A percentile compares a stretch with the other conserved stretches of the same genome.
These are phyloP conservation scores for Kregervanrija delftensis DNA, from an alignment of 805 yeast genomes.

Conservation along the genomic window DNA sequence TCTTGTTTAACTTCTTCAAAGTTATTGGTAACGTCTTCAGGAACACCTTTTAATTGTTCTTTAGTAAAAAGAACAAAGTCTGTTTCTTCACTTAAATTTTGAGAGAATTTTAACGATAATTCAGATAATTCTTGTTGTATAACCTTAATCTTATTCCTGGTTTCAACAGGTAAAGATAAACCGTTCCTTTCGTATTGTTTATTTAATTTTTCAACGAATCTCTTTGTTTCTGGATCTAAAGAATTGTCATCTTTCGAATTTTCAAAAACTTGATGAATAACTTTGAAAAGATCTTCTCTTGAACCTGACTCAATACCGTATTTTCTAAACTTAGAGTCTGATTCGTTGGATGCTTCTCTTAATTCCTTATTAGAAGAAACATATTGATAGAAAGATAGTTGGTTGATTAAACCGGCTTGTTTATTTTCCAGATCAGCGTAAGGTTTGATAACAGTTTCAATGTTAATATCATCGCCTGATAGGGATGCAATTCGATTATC, in stretches of 20 bases:
- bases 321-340: slow-evolving; percentile 51
- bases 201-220: slow-evolving; percentile 51
- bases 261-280: slow-evolving; percentile 47
- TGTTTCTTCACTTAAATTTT: slow-evolving; percentile 65
- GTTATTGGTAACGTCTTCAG: slow-evolving; percentile 52
- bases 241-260: slow-evolving; percentile 24
- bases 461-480: slow-evolving; percentile 37
- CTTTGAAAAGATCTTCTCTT: slow-evolving; percentile 60
- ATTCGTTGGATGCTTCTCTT: slow-evolving; percentile 63
- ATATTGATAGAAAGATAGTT: slow-evolving; percentile 62
- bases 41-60: slow-evolving; percentile 70
- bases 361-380: slow-evolving; percentile 59
- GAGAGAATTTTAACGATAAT: slow-evolving; percentile 49
- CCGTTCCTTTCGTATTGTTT: slow-evolving; percentile 62
- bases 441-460: slow-evolving; percentile 51
- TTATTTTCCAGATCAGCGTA: slow-evolving; percentile 45
- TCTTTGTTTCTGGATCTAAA: slow-evolving; percentile 47
- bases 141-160: slow-evolving; percentile 49
- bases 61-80: slow-evolving; percentile 52
- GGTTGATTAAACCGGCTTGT: slow-evolving; percentile 38
- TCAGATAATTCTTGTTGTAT: slow-evolving; percentile 50
- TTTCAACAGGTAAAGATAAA: slow-evolving; percentile 48
- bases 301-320: slow-evolving; percentile 56
- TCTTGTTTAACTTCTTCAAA: slow-evolving; percentile 38
- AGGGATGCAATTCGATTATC: slow-evolving; percentile 47